Evolutionary conservation across 2,329 filamentous ascomycete genomes (phyloP).

Genomic region (Fusarium drepaniforme): DNA sequence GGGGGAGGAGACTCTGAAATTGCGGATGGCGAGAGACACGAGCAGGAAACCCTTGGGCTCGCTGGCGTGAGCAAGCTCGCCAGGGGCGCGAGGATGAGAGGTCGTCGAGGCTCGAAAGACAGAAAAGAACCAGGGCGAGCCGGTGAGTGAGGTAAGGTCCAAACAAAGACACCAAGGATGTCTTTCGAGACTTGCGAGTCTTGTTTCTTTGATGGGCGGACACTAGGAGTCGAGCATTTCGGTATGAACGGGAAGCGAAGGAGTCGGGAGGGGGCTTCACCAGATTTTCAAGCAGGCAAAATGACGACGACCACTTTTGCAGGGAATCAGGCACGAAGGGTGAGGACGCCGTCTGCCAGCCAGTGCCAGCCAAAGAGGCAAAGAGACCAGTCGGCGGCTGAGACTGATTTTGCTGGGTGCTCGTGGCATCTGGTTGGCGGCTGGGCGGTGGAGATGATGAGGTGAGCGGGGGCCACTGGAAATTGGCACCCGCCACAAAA

Average conservation of each 20-base stretch:
- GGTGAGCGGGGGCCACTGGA: conserved; percentile 19
- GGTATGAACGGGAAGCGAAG: conserved; percentile 43
- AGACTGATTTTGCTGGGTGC: conserved; percentile 8
- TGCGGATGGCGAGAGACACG: conserved; percentile 42
- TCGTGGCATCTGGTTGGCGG: conserved; percentile 3
- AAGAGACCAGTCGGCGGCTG: conserved; percentile 8
- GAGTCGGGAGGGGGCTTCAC: conserved; percentile 45
- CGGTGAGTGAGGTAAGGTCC: background rate
- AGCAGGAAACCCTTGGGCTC: conserved; percentile 29
- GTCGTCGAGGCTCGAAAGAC: conserved; percentile 31
- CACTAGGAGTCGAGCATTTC: conserved; percentile 41
- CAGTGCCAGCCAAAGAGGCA: conserved; percentile 8
- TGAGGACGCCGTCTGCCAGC: conserved; percentile 21
- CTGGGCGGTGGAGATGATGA: conserved; percentile 11
- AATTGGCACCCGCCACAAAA: conserved; percentile 42
- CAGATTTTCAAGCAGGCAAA: conserved; percentile 46
- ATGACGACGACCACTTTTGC: conserved; percentile 35
- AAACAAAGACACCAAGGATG: conserved; percentile 21
- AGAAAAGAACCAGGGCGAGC: conserved; percentile 1
- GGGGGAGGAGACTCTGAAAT: conserved; percentile 40
- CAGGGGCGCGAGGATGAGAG: conserved; percentile 30
- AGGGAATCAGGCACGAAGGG: conserved; percentile 39
- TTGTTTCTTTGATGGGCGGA: conserved; percentile 28
- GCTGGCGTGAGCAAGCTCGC: conserved; percentile 30
- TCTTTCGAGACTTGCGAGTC: conserved; percentile 35